phyloP scores from a whole-genome alignment of 2,329 filamentous ascomycete genomes.

The Monosporascus sp. region DNA sequence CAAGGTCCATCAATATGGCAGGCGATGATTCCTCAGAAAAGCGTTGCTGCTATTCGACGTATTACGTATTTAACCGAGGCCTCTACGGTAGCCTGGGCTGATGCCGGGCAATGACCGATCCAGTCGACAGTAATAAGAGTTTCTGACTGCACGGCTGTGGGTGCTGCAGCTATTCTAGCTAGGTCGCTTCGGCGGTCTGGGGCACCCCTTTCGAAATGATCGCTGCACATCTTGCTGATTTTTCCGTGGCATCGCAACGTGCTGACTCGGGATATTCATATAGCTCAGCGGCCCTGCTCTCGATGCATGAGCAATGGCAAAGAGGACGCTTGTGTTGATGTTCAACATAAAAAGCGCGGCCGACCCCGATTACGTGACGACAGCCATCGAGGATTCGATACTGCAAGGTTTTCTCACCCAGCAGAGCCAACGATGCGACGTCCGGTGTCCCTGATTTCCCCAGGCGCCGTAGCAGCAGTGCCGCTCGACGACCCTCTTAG shows the following conservation, averaged over 20 bases:
- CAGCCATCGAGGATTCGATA: slow-evolving; percentile 53
- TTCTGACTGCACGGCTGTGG: too few species aligned
- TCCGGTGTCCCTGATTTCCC: slow-evolving; percentile 46
- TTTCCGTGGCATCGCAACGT: background rate
- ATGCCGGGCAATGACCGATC: too few species aligned
- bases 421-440: slow-evolving; percentile 43
- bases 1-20: background rate
- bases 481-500: slow-evolving; percentile 43
- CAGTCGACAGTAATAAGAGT: too few species aligned
- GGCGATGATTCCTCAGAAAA: background rate
- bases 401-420: slow-evolving; percentile 39
- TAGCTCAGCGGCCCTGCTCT: slow-evolving; percentile 72
- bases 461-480: slow-evolving; percentile 36
- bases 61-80: too few species aligned
- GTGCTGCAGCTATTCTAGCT: too few species aligned
- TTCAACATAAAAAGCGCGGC: slow-evolving; percentile 81
- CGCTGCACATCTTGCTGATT: background rate
- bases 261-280: slow-evolving; percentile 28
- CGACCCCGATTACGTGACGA: slow-evolving; percentile 73
- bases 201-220: background rate
- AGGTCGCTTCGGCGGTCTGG: background rate
- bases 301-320: slow-evolving; percentile 75
- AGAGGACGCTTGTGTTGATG: slow-evolving; percentile 74
- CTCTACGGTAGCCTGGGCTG: too few species aligned
- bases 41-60: background rate